Conservation (phyloP, 2,329 filamentous ascomycete genomes). For the Corynespora cassiicola region DNA sequence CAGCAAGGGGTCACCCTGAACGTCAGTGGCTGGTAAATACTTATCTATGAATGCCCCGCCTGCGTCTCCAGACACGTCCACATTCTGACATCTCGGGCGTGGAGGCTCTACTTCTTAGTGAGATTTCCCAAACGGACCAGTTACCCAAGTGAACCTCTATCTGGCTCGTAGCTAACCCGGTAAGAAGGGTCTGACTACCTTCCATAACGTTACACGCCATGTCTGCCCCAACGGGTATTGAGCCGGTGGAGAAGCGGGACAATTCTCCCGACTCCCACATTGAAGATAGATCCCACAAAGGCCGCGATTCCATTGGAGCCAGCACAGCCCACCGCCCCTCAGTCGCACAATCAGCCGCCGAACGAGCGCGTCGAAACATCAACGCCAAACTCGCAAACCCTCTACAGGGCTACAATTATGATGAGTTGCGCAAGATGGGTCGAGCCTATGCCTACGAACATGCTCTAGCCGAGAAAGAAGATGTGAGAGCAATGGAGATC, state of each 20-base stretch:
- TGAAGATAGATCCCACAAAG: slow-evolving; percentile 15
- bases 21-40: slow-evolving; percentile 7
- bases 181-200: no score
- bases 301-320: slow-evolving; percentile 5
- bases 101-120: no score
- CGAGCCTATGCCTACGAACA: slow-evolving; percentile 65
- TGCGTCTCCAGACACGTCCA: neutral
- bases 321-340: slow-evolving; percentile 21
- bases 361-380: slow-evolving; percentile 40
- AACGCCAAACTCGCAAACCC: slow-evolving; percentile 62
- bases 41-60: slow-evolving; percentile 2
- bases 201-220: no score
- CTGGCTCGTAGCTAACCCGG: slow-evolving; percentile 2
- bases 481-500: slow-evolving; percentile 37
- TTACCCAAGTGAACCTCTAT: neutral
- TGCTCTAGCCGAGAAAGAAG: slow-evolving; percentile 43
- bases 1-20: neutral
- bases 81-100: no score
- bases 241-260: slow-evolving; percentile 12
- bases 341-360: slow-evolving; percentile 43
- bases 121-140: neutral
- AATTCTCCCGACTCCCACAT: slow-evolving; percentile 16
- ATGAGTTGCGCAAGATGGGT: slow-evolving; percentile 63
- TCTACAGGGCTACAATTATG: slow-evolving; percentile 54
- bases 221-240: neutral